Evolutionary conservation across 768 basidiomycete genomes (phyloP).

Genomic region (Lactarius psammicola): DNA sequence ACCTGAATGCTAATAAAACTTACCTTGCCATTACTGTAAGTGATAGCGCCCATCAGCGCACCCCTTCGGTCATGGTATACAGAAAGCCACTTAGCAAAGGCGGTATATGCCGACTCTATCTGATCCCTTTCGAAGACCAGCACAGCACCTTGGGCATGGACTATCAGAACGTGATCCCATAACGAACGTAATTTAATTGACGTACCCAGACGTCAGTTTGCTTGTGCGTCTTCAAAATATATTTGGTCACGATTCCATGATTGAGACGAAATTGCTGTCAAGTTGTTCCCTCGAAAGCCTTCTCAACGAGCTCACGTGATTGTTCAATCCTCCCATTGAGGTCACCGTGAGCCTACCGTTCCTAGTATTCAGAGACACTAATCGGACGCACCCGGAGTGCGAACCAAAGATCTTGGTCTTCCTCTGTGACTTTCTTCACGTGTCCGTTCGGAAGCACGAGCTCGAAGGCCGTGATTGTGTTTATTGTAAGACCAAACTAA

Average conservation of each 20-base stretch:
- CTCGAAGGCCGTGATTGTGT: constrained; percentile 29
- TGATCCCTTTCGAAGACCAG: not conserved
- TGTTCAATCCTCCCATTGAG: constrained; percentile 11
- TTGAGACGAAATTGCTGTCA: not conserved
- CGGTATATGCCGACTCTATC: not conserved
- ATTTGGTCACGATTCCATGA: constrained; percentile 15
- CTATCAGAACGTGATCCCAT: not conserved
- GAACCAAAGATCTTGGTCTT: constrained; percentile 19
- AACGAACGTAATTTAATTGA: not conserved
- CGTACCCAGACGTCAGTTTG: constrained; percentile 8
- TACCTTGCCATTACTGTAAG: not conserved
- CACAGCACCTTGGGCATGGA: not conserved
- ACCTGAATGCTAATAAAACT: constrained; percentile 23
- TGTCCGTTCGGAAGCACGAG: constrained; percentile 28
- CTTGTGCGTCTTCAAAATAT: constrained; percentile 1
- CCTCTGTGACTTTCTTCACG: constrained; percentile 18
- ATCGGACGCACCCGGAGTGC: not conserved
- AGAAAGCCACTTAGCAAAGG: not conserved
- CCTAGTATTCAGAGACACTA: not conserved
- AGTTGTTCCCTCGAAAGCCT: not conserved
- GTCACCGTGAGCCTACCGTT: not conserved
- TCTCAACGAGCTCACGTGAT: constrained; percentile 2
- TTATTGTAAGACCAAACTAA: constrained; percentile 27
- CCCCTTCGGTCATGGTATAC: not conserved
- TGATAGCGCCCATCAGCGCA: not conserved